Conservation (phyloP, 192 early-diverging fungal genomes). For the Haplosporangium gracile region DNA sequence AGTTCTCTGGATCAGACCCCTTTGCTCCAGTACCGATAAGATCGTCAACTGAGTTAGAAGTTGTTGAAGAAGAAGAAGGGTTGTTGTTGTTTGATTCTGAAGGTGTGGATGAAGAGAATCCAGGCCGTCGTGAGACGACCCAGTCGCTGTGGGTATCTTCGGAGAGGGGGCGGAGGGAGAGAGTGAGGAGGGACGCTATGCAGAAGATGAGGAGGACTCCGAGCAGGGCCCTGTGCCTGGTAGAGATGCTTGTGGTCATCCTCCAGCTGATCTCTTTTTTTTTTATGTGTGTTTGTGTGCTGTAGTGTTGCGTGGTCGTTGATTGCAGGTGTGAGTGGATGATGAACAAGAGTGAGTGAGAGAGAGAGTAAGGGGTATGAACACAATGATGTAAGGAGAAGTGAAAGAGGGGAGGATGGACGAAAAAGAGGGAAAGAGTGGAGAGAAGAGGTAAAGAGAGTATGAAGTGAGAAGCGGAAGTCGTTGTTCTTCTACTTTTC, state of each 20-base stretch:
- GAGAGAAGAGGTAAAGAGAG: neutral
- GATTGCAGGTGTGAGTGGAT: neutral
- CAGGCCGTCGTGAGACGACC: neutral
- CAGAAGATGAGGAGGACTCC: slow-evolving; percentile 47
- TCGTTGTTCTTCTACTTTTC: neutral
- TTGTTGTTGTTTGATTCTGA: neutral
- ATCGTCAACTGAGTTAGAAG: slow-evolving; percentile 1
- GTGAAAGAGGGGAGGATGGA: neutral
- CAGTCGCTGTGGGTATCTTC: neutral
- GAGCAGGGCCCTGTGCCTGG: slow-evolving; percentile 42
- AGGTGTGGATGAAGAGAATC: slow-evolving; percentile 1
- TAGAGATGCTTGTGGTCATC: slow-evolving; percentile 31
- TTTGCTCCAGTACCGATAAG: slow-evolving; percentile 32
- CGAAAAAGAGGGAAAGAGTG: neutral
- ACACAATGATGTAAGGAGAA: neutral
- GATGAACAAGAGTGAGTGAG: neutral
- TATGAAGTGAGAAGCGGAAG: neutral
- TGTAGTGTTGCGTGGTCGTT: neutral
- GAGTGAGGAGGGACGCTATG: slow-evolving; percentile 47
- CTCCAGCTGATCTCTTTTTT: neutral
- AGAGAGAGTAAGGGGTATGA: neutral
- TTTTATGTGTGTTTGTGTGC: neutral
- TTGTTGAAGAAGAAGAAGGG: neutral
- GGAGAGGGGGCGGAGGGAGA: slow-evolving; percentile 21
- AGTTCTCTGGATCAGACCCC: slow-evolving; percentile 40